Evolutionary conservation across 2,329 filamentous ascomycete genomes (phyloP), one percentile per base, ranked within the genome.

Genomic region (Gyromitra esculenta): DNA sequence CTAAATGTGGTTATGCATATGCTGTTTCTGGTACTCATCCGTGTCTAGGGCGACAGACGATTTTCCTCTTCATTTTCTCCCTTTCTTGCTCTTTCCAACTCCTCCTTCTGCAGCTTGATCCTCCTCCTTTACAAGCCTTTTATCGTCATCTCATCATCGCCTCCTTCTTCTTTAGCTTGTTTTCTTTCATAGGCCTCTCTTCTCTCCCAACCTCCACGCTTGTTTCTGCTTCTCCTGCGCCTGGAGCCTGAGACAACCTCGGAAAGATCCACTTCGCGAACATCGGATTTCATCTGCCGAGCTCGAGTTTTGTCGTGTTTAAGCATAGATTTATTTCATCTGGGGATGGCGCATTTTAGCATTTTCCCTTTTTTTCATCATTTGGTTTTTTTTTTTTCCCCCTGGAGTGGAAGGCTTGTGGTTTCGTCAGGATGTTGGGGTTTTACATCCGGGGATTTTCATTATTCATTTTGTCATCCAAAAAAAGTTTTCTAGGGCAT

Each of bases 261-360:
- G 9, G 11, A 18, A 25, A 54, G 18, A 1, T 25, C 9, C 21
- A 5, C 50, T 25, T 31, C 25, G 50, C 25, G 50, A 54, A 54
- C 21, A 13, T 54, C 8, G 50, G 11, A 31, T 54, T 54, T 31
- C 21, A 25, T 54, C 50, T 11, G 21, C 50, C 31, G 11, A 21
- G 21, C 50, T 54, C 21, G 13, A 54, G 25, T 8, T n/a, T n/a
- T 31, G 25, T 31, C 25, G 25, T 56, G 9, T 59, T 59, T 59
- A n/a, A 13, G 56, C 31, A 59, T 60, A 43, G 57, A 39, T 41
- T 60, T 60, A 48, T 69, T 65, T 60, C 52, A 11, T 60, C 21
- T 15, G 72, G 48, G 50, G 72, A 75, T 70, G 72, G 72, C 66
- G 72, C 37, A 74, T 69, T 68, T 31, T 57, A 64, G 64, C n/a